phyloP scores from a whole-genome alignment of 331 rosid species.

The Pyracantha coccinea region DNA sequence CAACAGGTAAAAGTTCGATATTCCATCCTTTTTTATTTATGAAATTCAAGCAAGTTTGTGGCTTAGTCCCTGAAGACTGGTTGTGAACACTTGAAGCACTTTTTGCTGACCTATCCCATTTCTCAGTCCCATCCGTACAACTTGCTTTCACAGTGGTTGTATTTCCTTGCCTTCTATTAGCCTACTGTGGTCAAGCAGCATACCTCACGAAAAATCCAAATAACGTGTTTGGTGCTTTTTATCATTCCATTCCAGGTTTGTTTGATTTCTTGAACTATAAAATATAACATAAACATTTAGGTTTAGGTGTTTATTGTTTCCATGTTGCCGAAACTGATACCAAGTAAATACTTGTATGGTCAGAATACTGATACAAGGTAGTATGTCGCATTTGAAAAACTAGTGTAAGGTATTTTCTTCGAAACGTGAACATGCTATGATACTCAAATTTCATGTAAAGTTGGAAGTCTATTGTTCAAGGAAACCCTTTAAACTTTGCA shows the following conservation, averaged over 20 bases:
- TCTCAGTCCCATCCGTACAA: slow-evolving; percentile 16
- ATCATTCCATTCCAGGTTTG: slow-evolving; percentile 22
- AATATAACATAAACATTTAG: not conserved
- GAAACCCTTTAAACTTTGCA: not conserved
- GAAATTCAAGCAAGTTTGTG: not conserved
- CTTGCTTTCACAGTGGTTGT: slow-evolving; percentile 18
- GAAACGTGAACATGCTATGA: too few relatives aligned
- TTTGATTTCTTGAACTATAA: not conserved
- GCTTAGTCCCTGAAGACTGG: not conserved
- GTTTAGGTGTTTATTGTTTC: not conserved
- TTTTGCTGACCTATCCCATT: slow-evolving; percentile 19
- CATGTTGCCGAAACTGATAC: not conserved
- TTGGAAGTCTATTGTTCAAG: not conserved
- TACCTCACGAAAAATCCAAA: slow-evolving; percentile 1
- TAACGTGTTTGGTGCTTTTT: not conserved
- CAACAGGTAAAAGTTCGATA: slow-evolving; percentile 21
- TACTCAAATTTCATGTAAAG: not conserved
- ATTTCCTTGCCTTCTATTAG: slow-evolving; percentile 18
- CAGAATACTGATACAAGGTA: not conserved
- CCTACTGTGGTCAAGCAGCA: slow-evolving; percentile 24
- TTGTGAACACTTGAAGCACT: slow-evolving; percentile 16
- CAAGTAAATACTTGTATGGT: too few relatives aligned
- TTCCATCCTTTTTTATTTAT: not conserved
- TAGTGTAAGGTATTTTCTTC: too few relatives aligned
- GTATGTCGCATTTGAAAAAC: not conserved